phyloP scores from a whole-genome alignment of 2,329 filamentous ascomycete species.

The Colletotrichum liaoningense region DNA sequence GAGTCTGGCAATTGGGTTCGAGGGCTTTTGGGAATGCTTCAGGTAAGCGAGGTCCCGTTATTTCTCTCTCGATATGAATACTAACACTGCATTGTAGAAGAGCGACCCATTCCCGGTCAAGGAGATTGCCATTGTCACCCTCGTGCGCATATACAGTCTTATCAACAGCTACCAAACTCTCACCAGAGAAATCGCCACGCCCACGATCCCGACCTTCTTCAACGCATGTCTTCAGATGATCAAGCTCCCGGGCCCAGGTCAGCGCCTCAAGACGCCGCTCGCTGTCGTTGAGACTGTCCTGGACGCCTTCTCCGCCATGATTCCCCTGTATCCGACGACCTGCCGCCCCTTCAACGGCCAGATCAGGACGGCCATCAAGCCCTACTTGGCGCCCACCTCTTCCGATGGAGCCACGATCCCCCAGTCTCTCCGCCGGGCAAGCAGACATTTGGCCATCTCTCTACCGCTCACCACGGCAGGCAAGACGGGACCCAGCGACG shows the following conservation, averaged over 20 bases:
- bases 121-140: conserved; percentile 78
- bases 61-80: conserved; percentile 3
- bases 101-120: conserved; percentile 81
- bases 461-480: conserved; percentile 85
- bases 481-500: conserved; percentile 80
- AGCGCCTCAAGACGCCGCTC: conserved; percentile 52
- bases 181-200: conserved; percentile 88
- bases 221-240: conserved; percentile 77
- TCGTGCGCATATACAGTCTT: conserved; percentile 86
- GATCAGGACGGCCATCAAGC: conserved; percentile 69
- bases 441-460: conserved; percentile 75
- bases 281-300: conserved; percentile 75
- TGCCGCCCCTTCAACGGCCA: conserved; percentile 81
- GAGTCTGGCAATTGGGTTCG: conserved; percentile 81
- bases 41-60: conserved; percentile 58
- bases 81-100: conserved; percentile 65
- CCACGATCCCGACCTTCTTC: conserved; percentile 80
- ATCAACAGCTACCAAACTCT: conserved; percentile 86
- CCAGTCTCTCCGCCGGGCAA: conserved; percentile 63
- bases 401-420: conserved; percentile 62
- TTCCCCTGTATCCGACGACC: conserved; percentile 85
- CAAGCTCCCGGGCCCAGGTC: conserved; percentile 55
- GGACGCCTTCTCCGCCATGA: conserved; percentile 75
- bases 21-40: conserved; percentile 79
- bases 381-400: conserved; percentile 73